These are phyloP conservation scores for Penicillium bovifimosum DNA, from an alignment of 495 filamentous ascomycete species.

Conservation along the genomic window DNA sequence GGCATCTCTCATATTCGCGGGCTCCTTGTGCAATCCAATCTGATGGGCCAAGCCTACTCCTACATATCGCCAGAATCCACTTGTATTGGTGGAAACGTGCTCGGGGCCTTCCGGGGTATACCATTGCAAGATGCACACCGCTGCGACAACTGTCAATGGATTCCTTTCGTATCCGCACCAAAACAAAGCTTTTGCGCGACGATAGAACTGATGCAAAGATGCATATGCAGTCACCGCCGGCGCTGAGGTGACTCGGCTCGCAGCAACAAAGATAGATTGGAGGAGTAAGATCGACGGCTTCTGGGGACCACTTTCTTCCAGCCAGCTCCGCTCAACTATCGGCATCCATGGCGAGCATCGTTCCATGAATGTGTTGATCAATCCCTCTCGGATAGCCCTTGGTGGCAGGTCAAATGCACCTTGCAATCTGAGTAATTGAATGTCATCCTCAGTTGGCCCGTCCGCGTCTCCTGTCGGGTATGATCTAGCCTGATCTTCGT, in stretches of 20 bases:
- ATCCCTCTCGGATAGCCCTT: slow-evolving; percentile 17
- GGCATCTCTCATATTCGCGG: slow-evolving; percentile 11
- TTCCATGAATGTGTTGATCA: slow-evolving; percentile 27
- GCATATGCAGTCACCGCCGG: slow-evolving; percentile 21
- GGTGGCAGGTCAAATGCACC: slow-evolving; percentile 23
- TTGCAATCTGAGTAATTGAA: slow-evolving; percentile 21
- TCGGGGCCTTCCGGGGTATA: slow-evolving; percentile 25
- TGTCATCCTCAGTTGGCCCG: slow-evolving; percentile 20
- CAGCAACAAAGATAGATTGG: slow-evolving; percentile 23
- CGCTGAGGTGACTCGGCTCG: slow-evolving; percentile 22
- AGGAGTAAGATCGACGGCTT: slow-evolving; percentile 21
- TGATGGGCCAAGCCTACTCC: slow-evolving; percentile 23
- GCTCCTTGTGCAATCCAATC: slow-evolving; percentile 25
- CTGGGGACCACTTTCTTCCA: slow-evolving; percentile 16
- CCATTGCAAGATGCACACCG: slow-evolving; percentile 26
- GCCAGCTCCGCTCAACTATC: slow-evolving; percentile 22
- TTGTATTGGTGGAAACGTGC: slow-evolving; percentile 25
- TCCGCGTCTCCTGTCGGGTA: slow-evolving; percentile 14
- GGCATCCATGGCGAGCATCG: slow-evolving; percentile 26
- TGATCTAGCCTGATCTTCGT: slow-evolving; percentile 15
- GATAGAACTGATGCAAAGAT: slow-evolving; percentile 22
- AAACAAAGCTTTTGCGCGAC: slow-evolving; percentile 22
- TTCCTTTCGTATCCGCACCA: slow-evolving; percentile 27
- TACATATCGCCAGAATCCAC: slow-evolving; percentile 26
- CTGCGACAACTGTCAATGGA: slow-evolving; percentile 21